Conservation (phyloP, 1,284 basidiomycete species). For the Ustilago cynodontis region DNA sequence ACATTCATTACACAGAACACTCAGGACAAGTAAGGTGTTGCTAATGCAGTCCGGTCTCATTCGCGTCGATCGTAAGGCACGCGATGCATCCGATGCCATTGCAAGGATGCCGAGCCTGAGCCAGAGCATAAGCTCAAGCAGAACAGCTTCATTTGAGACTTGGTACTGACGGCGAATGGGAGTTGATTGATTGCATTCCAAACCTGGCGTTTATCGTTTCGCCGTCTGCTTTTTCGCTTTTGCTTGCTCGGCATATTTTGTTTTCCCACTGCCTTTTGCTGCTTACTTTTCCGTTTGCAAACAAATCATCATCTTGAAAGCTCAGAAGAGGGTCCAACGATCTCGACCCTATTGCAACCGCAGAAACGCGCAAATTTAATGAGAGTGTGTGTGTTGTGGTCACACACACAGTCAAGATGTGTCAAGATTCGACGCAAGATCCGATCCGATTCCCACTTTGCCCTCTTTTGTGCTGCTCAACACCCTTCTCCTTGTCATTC, state of each 20-base stretch:
- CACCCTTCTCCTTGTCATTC: background rate
- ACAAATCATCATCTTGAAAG: background rate
- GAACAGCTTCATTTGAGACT: too few relatives aligned
- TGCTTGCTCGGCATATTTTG: slow-evolving; percentile 8
- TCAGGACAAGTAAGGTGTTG: too few relatives aligned
- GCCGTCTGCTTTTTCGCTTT: background rate
- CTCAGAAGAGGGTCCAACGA: background rate
- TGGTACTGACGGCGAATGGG: too few relatives aligned
- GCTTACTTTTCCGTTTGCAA: background rate
- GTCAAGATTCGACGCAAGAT: too few relatives aligned
- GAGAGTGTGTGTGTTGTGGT: slow-evolving; percentile 7
- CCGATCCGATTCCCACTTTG: background rate
- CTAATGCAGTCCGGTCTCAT: background rate
- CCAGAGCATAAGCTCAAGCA: background rate
- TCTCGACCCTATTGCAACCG: background rate
- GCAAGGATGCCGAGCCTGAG: too few relatives aligned
- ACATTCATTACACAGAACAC: too few relatives aligned
- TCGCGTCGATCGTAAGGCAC: slow-evolving; percentile 4
- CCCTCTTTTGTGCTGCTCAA: background rate
- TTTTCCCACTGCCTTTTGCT: slow-evolving; percentile 17
- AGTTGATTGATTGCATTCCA: slow-evolving; percentile 10
- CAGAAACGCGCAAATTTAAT: slow-evolving; percentile 3
- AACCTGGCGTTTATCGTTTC: slow-evolving; percentile 16
- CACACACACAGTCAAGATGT: too few relatives aligned
- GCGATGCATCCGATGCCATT: background rate